phyloP scores from a whole-genome alignment of 2,329 filamentous ascomycete genomes.

The Alternaria infectoria region DNA sequence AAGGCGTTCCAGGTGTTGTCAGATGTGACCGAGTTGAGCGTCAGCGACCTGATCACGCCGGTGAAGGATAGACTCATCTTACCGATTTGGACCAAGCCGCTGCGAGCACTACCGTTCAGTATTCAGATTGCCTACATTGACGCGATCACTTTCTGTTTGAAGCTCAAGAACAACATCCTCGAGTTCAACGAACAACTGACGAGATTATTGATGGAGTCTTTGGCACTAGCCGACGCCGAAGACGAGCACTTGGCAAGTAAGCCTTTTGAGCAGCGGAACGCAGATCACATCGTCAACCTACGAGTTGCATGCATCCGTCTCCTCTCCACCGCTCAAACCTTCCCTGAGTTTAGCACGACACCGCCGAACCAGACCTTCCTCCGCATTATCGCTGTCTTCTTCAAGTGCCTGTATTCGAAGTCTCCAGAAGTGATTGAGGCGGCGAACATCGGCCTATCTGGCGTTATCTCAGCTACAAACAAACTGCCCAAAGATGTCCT shows the following conservation, averaged over 20 bases:
- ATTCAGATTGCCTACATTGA: conserved; percentile 99
- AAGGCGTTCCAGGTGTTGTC: conserved; percentile 81
- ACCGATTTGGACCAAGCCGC: conserved; percentile 92
- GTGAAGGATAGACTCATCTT: conserved; percentile 89
- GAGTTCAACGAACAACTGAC: conserved; percentile 92
- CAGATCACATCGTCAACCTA: conserved; percentile 89
- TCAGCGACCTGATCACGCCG: conserved; percentile 87
- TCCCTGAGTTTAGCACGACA: conserved; percentile 86
- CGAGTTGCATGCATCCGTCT: conserved; percentile 93
- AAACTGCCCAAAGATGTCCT: conserved; percentile 95
- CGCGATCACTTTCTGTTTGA: conserved; percentile 93
- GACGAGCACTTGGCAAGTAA: conserved; percentile 88
- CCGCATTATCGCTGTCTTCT: conserved; percentile 89
- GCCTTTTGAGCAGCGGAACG: conserved; percentile 91
- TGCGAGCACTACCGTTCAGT: conserved; percentile 89
- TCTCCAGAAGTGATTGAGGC: conserved; percentile 91
- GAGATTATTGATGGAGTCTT: conserved; percentile 87
- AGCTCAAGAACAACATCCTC: conserved; percentile 85
- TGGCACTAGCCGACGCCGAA: conserved; percentile 91
- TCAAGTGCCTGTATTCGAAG: conserved; percentile 95
- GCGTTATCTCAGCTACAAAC: conserved; percentile 84
- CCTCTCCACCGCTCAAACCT: conserved; percentile 89
- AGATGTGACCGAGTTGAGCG: conserved; percentile 75
- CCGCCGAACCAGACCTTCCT: conserved; percentile 67
- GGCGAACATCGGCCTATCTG: conserved; percentile 87